Percentiles rank a stretch among this genome's conserved stretches.
phyloP scores from a whole-genome alignment of 2,329 filamentous ascomycete genomes.

The Lomentospora prolificans region DNA sequence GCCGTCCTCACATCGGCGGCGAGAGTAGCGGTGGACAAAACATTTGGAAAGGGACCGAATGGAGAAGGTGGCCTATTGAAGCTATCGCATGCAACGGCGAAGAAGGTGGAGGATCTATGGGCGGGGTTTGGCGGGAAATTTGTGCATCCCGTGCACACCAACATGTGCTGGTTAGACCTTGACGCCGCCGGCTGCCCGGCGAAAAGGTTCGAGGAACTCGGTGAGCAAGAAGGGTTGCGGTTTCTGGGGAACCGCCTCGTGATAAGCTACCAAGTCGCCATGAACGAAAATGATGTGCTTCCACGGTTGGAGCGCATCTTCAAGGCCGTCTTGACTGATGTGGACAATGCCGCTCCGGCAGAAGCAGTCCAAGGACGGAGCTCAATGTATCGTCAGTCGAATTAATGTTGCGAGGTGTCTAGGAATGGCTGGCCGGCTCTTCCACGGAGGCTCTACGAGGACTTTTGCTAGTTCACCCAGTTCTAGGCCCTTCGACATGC shows the following conservation, averaged over 20 bases:
- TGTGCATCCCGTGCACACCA: conserved; percentile 67
- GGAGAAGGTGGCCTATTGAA: conserved; percentile 46
- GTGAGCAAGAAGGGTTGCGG: conserved; percentile 31
- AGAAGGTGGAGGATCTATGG: conserved; percentile 61
- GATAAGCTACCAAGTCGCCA: conserved; percentile 51
- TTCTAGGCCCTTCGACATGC: neutral
- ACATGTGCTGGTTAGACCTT: conserved; percentile 82
- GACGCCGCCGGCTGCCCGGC: conserved; percentile 41
- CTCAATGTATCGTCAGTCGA: conserved; percentile 13
- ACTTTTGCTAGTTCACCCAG: neutral
- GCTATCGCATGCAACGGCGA: conserved; percentile 52
- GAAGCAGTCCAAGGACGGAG: neutral
- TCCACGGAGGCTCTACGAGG: neutral
- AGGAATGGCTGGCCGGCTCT: neutral
- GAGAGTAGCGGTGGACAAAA: conserved; percentile 51
- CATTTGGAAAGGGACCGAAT: conserved; percentile 26
- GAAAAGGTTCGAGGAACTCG: conserved; percentile 28
- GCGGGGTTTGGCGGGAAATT: conserved; percentile 57
- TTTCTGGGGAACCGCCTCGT: conserved; percentile 32
- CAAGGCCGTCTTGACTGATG: conserved; percentile 21
- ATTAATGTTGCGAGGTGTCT: neutral
- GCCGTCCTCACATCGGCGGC: conserved; percentile 66
- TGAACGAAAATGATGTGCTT: conserved; percentile 50
- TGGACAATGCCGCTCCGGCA: neutral
- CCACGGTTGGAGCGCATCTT: conserved; percentile 47